A percentile compares a stretch with the other conserved stretches of the same genome.
phyloP scores from a whole-genome alignment of 805 yeast genomes.

The Kluyveromyces siamensis region DNA sequence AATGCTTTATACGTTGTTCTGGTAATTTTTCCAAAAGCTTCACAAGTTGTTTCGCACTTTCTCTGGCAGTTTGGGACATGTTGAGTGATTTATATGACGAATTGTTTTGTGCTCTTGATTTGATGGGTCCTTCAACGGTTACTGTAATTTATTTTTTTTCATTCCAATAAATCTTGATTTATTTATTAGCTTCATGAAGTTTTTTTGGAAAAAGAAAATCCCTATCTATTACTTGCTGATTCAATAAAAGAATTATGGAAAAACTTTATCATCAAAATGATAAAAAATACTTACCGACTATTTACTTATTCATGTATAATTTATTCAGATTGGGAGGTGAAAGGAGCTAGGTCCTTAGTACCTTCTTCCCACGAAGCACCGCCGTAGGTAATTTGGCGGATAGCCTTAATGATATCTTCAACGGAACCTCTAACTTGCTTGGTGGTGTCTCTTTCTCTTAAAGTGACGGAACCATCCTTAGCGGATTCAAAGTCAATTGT shows the following conservation, averaged over 20 bases:
- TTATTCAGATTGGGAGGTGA: conserved; percentile 55
- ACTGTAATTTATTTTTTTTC: background rate
- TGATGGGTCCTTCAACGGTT: background rate
- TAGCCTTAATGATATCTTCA: conserved; percentile 63
- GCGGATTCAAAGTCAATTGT: conserved; percentile 93
- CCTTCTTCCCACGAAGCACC: conserved; percentile 82
- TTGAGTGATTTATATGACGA: background rate
- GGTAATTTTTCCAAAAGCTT: conserved; percentile 55
- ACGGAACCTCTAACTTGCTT: conserved; percentile 91
- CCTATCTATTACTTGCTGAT: no score
- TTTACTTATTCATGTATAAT: background rate
- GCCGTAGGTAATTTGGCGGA: conserved; percentile 64
- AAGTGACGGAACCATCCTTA: conserved; percentile 78
- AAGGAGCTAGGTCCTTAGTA: conserved; percentile 59
- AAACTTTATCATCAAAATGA: background rate
- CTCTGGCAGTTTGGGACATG: conserved; percentile 27
- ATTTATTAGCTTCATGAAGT: background rate
- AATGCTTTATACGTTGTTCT: conserved; percentile 56
- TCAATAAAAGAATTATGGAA: background rate
- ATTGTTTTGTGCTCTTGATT: background rate
- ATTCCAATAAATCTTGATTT: background rate
- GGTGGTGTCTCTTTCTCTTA: conserved; percentile 96
- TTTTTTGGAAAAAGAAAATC: background rate
- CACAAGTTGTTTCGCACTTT: conserved; percentile 49
- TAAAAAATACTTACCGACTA: background rate